Evolutionary conservation across 805 yeast species (phyloP), one percentile per base, ranked within the genome.

Genomic region (Suhomyces sp.): DNA sequence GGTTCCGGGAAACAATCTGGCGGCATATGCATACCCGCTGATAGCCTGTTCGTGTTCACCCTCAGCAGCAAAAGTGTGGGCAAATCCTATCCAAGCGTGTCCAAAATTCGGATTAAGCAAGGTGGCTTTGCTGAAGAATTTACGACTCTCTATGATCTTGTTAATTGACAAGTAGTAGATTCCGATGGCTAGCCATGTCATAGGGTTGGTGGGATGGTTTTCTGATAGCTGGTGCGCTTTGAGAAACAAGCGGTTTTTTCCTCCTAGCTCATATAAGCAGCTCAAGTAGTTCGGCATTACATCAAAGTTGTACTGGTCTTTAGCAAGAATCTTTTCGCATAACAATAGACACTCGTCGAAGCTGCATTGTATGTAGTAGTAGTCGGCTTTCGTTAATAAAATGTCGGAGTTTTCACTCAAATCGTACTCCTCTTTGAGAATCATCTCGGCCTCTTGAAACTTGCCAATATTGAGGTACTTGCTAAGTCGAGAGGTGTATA

Each of bases 31-130:
- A 69, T 92, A 94, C 0, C 98, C 98, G 52, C 97, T 87, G 22
- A 94, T 87, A 1, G 98, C 98, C 69, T 94, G 98, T 67, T 94
- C 99, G 67, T 94, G 97, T 69, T 94, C 99, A n/a, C 97, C 96
- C 67, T 94, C 99, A 2, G 89, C 86, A 0, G 97, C 97, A 80
- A 92, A 94, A 0, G 98, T 92, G 64, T 93, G 98, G 1, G 98
- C 98, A 73, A 94, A 94, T 2, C 97, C 99, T 33, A 94, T 85
- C 99, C 99, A 94, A 1, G 98, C 96, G 49, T 89, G 93, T 0
- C 94, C 96, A 72, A 89, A 91, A 59, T 86, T 88, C 2, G 99
- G 96, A 62, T 90, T 87, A 55, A 92, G 69, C 59, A 91, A 77
- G 1, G 97, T 90, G 0, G 97, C 92, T 66, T 90, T 91, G 41